phyloP scores from a whole-genome alignment of 1,139 yeast species.

The Protomyces macrosporus region DNA sequence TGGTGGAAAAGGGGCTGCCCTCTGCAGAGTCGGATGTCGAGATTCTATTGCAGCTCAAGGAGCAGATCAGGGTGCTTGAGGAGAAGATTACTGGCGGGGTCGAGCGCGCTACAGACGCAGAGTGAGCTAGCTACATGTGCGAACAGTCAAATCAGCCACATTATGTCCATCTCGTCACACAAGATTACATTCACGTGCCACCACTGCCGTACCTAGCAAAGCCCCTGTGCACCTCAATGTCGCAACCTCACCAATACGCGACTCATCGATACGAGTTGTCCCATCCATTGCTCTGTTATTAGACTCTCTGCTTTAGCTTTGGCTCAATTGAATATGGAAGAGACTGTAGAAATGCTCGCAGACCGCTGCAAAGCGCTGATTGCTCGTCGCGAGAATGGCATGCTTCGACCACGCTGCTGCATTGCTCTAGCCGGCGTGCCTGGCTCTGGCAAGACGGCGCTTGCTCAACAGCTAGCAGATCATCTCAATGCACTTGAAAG shows the following conservation, averaged over 20 bases:
- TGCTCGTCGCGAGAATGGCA: conserved; percentile 1
- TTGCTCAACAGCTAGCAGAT: conserved; percentile 4
- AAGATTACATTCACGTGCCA: too few relatives aligned
- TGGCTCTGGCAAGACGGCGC: conserved; percentile 29
- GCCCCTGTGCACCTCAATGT: too few relatives aligned
- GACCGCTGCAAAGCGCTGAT: neutral
- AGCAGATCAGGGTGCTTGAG: conserved; percentile 5
- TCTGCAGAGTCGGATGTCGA: conserved; percentile 63
- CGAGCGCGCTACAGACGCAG: too few relatives aligned
- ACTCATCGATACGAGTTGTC: too few relatives aligned
- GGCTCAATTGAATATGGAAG: neutral
- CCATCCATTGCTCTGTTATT: too few relatives aligned
- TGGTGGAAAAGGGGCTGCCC: conserved; percentile 82
- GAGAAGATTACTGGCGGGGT: neutral
- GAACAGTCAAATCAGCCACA: too few relatives aligned
- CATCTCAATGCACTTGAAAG: conserved; percentile 4
- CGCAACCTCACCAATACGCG: too few relatives aligned
- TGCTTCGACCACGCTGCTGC: conserved; percentile 21
- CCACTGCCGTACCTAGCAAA: too few relatives aligned
- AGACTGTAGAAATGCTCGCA: neutral
- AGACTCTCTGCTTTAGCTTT: neutral
- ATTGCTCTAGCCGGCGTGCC: conserved; percentile 27
- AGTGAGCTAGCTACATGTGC: too few relatives aligned
- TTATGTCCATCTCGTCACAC: too few relatives aligned
- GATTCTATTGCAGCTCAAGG: neutral